These are phyloP conservation scores for Sugiyamaella neomexicana DNA, from an alignment of 1,139 yeast genomes.

Conservation along the genomic window DNA sequence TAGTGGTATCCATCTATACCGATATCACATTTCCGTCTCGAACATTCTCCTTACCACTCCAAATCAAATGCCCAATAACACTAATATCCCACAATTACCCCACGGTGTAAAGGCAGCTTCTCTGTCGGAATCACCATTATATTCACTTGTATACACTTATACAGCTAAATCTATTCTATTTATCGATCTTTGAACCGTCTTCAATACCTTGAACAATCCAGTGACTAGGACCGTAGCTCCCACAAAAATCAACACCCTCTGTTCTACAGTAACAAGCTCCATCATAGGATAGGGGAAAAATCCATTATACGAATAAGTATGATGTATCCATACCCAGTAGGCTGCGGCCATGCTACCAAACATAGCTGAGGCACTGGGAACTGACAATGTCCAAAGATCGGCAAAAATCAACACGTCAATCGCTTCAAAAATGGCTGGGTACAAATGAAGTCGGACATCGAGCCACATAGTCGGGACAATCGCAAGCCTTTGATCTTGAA, in stretches of 20 bases:
- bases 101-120: no score
- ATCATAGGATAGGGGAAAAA: constrained; percentile 40
- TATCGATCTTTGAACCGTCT: constrained; percentile 19
- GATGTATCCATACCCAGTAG: constrained; percentile 40
- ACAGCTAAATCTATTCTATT: no score
- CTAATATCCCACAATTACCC: no score
- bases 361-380: constrained; percentile 25
- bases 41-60: no score
- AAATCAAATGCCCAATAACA: no score
- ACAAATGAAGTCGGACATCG: constrained; percentile 36
- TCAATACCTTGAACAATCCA: constrained; percentile 19
- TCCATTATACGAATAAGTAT: constrained; percentile 34
- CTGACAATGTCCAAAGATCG: constrained; percentile 30
- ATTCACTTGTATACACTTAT: no score
- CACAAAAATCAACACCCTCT: constrained; percentile 29
- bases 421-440: constrained; percentile 35
- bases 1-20: no score
- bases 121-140: no score
- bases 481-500: constrained; percentile 33
- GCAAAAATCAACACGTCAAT: constrained; percentile 32
- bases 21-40: no score
- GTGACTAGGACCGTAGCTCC: constrained; percentile 28
- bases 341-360: constrained; percentile 29
- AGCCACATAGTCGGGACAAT: constrained; percentile 30
- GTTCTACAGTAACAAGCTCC: constrained; percentile 25